Conservation (phyloP, 2,329 filamentous ascomycete genomes). For the Pseudocercospora crystallina region DNA sequence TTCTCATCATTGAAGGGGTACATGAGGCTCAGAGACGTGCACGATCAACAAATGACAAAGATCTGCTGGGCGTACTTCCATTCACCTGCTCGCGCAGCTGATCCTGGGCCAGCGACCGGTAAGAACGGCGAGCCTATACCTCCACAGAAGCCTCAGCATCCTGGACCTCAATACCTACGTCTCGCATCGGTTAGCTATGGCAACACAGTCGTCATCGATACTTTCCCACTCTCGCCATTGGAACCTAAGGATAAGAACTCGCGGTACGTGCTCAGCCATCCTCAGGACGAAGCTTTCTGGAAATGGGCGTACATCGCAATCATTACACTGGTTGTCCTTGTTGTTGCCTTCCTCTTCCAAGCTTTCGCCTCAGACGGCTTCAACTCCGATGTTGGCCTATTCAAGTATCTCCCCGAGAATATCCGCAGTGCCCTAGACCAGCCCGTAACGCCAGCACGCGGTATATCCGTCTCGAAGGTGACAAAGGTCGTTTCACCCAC, state of each 20-base stretch:
- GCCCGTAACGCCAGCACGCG: conserved; percentile 16
- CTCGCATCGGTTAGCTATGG: conserved; percentile 79
- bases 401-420: conserved; percentile 55
- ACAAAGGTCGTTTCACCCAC: conserved; percentile 5
- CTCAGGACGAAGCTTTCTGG: conserved; percentile 53
- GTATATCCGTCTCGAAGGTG: conserved; percentile 18
- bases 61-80: conserved; percentile 48
- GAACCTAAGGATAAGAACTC: conserved; percentile 49
- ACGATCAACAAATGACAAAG: conserved; percentile 60
- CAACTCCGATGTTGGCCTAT: conserved; percentile 42
- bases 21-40: conserved; percentile 55
- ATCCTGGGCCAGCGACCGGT: conserved; percentile 26
- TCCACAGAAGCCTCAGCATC: conserved; percentile 23
- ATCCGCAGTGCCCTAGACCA: conserved; percentile 39
- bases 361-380: conserved; percentile 53
- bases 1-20: conserved; percentile 52
- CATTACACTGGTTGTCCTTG: conserved; percentile 60
- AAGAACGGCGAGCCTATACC: conserved; percentile 21
- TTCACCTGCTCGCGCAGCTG: conserved; percentile 36
- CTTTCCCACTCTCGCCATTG: conserved; percentile 63
- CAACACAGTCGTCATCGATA: conserved; percentile 77
- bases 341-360: conserved; percentile 63
- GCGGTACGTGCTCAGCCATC: conserved; percentile 68
- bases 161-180: conserved; percentile 62
- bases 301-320: conserved; percentile 57